Base-by-base conservation (phyloP, 768 basidiomycete species). In the Termitomyces sp. region DNA sequence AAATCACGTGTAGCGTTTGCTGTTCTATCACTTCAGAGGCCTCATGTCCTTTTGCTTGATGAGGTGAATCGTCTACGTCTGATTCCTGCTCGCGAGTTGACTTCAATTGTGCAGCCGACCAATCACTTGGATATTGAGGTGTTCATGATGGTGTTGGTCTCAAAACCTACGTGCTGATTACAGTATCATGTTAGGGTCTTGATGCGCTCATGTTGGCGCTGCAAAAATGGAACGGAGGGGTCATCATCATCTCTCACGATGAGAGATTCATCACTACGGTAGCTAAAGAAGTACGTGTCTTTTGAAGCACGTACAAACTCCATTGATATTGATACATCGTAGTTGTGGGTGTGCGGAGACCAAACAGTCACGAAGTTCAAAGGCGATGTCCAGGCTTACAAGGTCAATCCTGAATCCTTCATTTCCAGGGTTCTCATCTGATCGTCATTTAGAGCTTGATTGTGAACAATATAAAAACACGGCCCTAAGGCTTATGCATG, bases 71-170 rank as follows among this genome's bases (percentile, higher is more conserved):
- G 5, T n/a, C 55, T 33, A 49, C 5, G 52, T 41, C 24, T 11
- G 36, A 22, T 35, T 5, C 5, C 22, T 22, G n/a, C 46, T 50
- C 2, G 55, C 55, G 24, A 60, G 8, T 50, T 54, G 35, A 62
- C 38, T 50, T 20, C 40, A n/a, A 36, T 54, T 46, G 20, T 49
- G 26, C 62, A 89, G 88, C 94, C 94, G 56, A 94, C 93, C 65
- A 96, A 96, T 79, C 95, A 96, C 73, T 76, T 95, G 67, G 94
- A 96, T 88, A 93, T 95, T 59, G 92, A 93, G 78, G 89, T 87
- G 22, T 11, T 35, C 13, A 10, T 57, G 5, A 44, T 57, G 3
- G 38, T 35, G 11, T 40, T n/a, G 20, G 22, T 18, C 22, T n/a
- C 16, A 18, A 14, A 10, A 43, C 32, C 40, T 40, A 5, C 40